These are phyloP conservation scores for Candida dajiaensis DNA, from an alignment of 805 yeast genomes.

Conservation along the genomic window DNA sequence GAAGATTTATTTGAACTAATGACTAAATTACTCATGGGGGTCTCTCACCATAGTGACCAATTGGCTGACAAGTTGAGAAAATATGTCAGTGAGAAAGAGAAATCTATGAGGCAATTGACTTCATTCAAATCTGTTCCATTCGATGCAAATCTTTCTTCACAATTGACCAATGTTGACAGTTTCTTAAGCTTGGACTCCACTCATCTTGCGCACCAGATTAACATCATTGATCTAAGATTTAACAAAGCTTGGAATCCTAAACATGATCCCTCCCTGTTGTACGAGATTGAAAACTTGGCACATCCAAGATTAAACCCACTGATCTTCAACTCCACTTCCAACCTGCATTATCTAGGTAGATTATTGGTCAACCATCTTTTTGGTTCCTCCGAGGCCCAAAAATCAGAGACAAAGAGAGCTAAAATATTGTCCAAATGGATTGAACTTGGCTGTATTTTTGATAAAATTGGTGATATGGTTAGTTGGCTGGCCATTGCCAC, in stretches of 20 bases:
- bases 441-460: conserved; percentile 70
- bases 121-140: conserved; percentile 18
- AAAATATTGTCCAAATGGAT: conserved; percentile 76
- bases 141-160: conserved; percentile 18
- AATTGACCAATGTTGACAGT: conserved; percentile 30
- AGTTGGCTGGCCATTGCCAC: conserved; percentile 91
- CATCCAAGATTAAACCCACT: conserved; percentile 62
- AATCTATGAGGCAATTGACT: conserved; percentile 33
- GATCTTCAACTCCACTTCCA: conserved; percentile 58
- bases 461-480: conserved; percentile 83
- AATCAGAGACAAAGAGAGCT: conserved; percentile 45
- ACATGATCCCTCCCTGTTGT: conserved; percentile 68
- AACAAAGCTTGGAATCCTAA: conserved; percentile 73
- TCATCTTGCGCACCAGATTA: conserved; percentile 57
- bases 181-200: conserved; percentile 53
- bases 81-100: conserved; percentile 46
- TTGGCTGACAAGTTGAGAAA: conserved; percentile 48
- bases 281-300: conserved; percentile 33
- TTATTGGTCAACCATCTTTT: conserved; percentile 66
- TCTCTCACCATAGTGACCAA: conserved; percentile 42
- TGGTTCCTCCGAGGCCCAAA: conserved; percentile 33
- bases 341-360: conserved; percentile 75
- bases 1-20: conserved; percentile 53
- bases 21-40: conserved; percentile 43
- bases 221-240: conserved; percentile 60